A percentile compares a stretch with the other conserved stretches of the same genome.
Evolutionary conservation across 2,329 filamentous ascomycete species (phyloP).

Genomic region (Fusarium sterilihyphosum): DNA sequence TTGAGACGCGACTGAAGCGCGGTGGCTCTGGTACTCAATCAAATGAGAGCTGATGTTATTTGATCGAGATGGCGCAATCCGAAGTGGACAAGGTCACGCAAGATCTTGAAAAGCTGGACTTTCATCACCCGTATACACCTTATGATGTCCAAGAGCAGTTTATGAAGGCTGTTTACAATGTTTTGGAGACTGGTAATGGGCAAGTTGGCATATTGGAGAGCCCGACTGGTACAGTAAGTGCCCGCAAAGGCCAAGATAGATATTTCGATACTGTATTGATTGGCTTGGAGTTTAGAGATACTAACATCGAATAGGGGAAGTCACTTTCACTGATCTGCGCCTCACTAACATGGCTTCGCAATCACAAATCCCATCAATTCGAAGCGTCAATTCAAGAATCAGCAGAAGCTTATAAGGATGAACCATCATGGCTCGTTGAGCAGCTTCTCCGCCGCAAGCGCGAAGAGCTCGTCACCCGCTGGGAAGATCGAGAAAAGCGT

Average conservation of each 20-base stretch:
- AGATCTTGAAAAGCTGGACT: constrained; percentile 61
- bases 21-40: neutral
- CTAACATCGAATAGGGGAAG: constrained; percentile 71
- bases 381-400: constrained; percentile 61
- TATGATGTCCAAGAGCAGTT: constrained; percentile 90
- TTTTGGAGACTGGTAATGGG: constrained; percentile 74
- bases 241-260: neutral
- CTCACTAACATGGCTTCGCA: constrained; percentile 88
- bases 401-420: constrained; percentile 64
- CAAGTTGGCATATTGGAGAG: constrained; percentile 92
- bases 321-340: constrained; percentile 91
- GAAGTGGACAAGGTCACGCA: constrained; percentile 30
- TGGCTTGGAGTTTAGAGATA: neutral
- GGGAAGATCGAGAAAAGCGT: constrained; percentile 78
- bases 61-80: constrained; percentile 32
- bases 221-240: constrained; percentile 79
- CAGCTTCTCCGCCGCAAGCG: constrained; percentile 76
- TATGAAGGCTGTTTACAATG: constrained; percentile 84
- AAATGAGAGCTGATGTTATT: neutral
- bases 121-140: constrained; percentile 87
- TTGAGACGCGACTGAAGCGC: constrained; percentile 24
- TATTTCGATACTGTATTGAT: too few relatives aligned
- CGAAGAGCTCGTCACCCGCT: constrained; percentile 71
- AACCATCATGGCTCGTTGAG: constrained; percentile 87
- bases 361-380: constrained; percentile 73